These are phyloP conservation scores for Phytopythium boreale DNA, from an alignment of 352 stramenopile species.

Conservation along the genomic window DNA sequence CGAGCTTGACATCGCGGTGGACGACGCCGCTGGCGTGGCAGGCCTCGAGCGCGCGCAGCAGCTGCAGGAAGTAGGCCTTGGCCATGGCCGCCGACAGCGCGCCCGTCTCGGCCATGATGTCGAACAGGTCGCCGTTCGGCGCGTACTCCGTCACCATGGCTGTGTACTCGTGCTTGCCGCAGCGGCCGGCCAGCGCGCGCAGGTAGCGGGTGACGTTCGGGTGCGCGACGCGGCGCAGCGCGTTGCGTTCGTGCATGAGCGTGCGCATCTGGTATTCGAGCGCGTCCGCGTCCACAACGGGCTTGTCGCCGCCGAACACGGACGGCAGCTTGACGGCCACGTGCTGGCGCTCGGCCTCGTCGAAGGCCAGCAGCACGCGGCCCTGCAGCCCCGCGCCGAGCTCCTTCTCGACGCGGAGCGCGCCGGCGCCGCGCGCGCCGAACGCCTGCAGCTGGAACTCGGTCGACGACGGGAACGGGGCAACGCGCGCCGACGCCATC, in stretches of 20 bases:
- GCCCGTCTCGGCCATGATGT: slow-evolving; percentile 70
- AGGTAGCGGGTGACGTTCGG: slow-evolving; percentile 54
- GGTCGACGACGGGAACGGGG: not conserved
- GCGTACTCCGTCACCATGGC: slow-evolving; percentile 81
- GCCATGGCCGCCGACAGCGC: slow-evolving; percentile 52
- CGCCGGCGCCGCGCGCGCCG: slow-evolving; percentile 16
- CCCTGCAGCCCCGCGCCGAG: slow-evolving; percentile 64
- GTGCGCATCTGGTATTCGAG: slow-evolving; percentile 66
- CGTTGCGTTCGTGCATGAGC: slow-evolving; percentile 61
- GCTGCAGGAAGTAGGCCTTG: slow-evolving; percentile 75
- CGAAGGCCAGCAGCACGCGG: slow-evolving; percentile 54
- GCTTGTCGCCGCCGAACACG: slow-evolving; percentile 22
- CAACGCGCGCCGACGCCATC: not conserved
- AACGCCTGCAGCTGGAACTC: slow-evolving; percentile 4
- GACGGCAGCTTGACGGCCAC: slow-evolving; percentile 80
- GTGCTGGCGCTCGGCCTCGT: slow-evolving; percentile 36
- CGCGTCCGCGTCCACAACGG: slow-evolving; percentile 22
- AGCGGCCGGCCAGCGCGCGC: slow-evolving; percentile 37
- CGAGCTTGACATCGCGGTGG: slow-evolving; percentile 89
- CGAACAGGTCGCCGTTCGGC: slow-evolving; percentile 79
- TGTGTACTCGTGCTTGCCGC: slow-evolving; percentile 42
- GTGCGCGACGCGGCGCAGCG: slow-evolving; percentile 49
- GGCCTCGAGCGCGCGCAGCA: slow-evolving; percentile 60
- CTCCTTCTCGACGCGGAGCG: slow-evolving; percentile 51
- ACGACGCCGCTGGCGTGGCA: slow-evolving; percentile 74